Evolutionary conservation across 2,329 filamentous ascomycete genomes (phyloP).

Genomic region (Rutstroemia sp.): DNA sequence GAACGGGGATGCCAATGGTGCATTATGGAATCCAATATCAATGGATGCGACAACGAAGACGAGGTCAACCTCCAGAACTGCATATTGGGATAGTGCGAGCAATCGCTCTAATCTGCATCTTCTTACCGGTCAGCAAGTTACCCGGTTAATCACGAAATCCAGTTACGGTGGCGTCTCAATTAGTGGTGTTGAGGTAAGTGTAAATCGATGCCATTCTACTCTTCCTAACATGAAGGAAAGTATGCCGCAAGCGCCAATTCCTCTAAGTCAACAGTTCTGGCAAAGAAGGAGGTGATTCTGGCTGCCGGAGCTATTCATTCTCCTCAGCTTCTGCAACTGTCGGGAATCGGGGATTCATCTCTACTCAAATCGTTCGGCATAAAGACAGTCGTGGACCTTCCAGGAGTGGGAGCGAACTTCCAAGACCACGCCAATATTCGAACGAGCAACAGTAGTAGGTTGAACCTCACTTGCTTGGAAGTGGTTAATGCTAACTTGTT

Average conservation of each 20-base stretch:
- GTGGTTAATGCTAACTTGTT: no score
- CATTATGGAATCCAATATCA: slow-evolving; percentile 4
- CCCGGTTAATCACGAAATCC: not conserved
- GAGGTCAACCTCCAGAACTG: slow-evolving; percentile 3
- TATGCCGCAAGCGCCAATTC: slow-evolving; percentile 17
- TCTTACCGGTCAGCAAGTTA: slow-evolving; percentile 3
- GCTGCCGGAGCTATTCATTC: slow-evolving; percentile 44
- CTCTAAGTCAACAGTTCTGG: slow-evolving; percentile 19
- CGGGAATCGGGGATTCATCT: slow-evolving; percentile 39
- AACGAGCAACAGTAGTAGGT: slow-evolving; percentile 2
- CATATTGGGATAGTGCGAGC: slow-evolving; percentile 4
- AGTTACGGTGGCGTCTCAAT: not conserved
- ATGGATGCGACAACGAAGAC: slow-evolving; percentile 4
- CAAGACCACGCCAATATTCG: slow-evolving; percentile 34
- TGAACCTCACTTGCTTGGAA: no score
- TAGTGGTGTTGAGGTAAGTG: slow-evolving; percentile 3
- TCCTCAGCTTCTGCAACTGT: slow-evolving; percentile 44
- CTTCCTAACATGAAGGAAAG: not conserved
- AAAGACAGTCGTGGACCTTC: slow-evolving; percentile 34
- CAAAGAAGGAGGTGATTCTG: slow-evolving; percentile 39
- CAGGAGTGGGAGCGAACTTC: slow-evolving; percentile 45
- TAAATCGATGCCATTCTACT: not conserved
- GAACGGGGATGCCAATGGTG: slow-evolving; percentile 4
- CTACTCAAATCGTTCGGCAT: slow-evolving; percentile 40
- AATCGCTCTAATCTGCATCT: slow-evolving; percentile 6